Base-by-base conservation (phyloP, 2,329 filamentous ascomycete genomes). In the Neofusicoccum cordaticola region DNA sequence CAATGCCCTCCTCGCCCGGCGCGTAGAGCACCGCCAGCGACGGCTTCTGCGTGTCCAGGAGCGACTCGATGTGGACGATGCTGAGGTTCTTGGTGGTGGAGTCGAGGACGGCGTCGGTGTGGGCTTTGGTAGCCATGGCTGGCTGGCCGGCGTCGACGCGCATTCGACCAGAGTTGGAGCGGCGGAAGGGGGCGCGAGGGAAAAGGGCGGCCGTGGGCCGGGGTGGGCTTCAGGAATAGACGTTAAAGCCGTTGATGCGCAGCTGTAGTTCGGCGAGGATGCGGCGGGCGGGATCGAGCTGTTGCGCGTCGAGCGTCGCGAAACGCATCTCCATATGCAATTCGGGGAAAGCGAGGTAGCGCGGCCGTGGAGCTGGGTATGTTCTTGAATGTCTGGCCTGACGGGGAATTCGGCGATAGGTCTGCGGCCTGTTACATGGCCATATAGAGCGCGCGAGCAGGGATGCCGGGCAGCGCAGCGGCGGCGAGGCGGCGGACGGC, bases 1-100 rank as follows among this genome's bases (percentile, higher is more conserved):
- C 87, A 67, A 95, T 91, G 45, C 85, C 84, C 66, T 93, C 89
- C 74, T 94, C 90, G 17, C 86, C 88, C 22, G 82, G 81, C 11
- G 89, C 87, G 75, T 89, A 92, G 17, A 94, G 77, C 66, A 95
- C 73, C 66, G 81, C 72, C 65, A 82, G 72, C 67, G 78, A 75
- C 62, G 79, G 80, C 69, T 71, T 71, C 58, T 41, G 34, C 3
- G 44, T 42, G 58, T 69, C 69, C 56, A 73, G 71, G 11, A 77
- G 71, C 67, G 75, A 74, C 44, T 73, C 70, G 57, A 78, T 69
- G 51, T 76, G 73, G 63, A 78, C 71, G 50, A 74, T 68, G 51
- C 69, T 70, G 51, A 69, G 69, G 34, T 71, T 72, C 69, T 76
- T 77, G 63, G 50, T 63, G 41, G 69, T 70, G 57, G 72, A 68